Percentiles rank a stretch among this genome's conserved stretches.
Conservation (phyloP, 441 rosid species). For the Kokia cookei region DNA sequence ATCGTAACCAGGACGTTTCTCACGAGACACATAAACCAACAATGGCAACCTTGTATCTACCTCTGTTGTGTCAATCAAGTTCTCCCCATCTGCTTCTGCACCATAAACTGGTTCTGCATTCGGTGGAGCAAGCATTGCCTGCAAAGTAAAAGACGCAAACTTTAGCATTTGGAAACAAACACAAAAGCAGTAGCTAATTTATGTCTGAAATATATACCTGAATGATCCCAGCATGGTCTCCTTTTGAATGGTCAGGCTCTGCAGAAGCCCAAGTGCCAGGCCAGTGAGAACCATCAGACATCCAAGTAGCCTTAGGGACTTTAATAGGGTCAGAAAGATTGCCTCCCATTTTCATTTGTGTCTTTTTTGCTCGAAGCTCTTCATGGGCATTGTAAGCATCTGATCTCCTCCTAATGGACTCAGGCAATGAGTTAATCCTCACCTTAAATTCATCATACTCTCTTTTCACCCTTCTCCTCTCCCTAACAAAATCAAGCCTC, state of each 20-base stretch:
- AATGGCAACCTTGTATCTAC: constrained; percentile 70
- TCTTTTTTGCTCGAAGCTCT: constrained; percentile 72
- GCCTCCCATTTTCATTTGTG: constrained; percentile 52
- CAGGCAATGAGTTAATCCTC: constrained; percentile 67
- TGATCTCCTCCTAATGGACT: constrained; percentile 73
- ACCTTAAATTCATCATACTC: constrained; percentile 94
- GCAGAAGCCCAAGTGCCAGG: constrained; percentile 83
- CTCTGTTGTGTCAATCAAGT: constrained; percentile 53
- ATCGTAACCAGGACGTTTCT: constrained; percentile 79
- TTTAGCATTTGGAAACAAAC: neutral
- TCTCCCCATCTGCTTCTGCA: constrained; percentile 45
- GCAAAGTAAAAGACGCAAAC: neutral
- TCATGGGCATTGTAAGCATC: constrained; percentile 79
- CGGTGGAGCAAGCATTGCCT: constrained; percentile 79
- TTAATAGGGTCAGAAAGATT: constrained; percentile 34
- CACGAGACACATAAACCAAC: constrained; percentile 78
- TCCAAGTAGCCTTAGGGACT: constrained; percentile 80
- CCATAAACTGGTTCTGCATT: constrained; percentile 61
- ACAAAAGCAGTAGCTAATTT: neutral
- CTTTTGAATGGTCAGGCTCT: constrained; percentile 58
- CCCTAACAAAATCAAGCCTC: constrained; percentile 76
- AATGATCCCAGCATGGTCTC: constrained; percentile 84
- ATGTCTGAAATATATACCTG: constrained; percentile 46
- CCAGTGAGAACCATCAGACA: constrained; percentile 95
- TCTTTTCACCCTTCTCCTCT: constrained; percentile 82